These are phyloP conservation scores for Heliocybe sulcata DNA, from an alignment of 1,284 basidiomycete species.

Conservation along the genomic window DNA sequence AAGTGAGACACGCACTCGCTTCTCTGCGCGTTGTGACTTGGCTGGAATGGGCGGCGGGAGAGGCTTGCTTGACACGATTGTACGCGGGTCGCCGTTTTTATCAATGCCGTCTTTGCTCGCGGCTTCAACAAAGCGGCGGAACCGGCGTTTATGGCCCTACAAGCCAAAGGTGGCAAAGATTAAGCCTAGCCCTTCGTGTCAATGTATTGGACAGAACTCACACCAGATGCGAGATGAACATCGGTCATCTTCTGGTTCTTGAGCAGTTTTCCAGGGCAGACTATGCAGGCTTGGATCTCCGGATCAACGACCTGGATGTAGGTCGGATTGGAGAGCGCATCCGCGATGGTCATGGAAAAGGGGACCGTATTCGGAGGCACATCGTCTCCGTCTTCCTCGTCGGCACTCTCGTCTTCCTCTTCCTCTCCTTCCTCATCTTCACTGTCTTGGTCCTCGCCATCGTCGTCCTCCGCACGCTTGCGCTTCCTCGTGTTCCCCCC, in stretches of 20 bases:
- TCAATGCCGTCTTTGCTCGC: conserved; percentile 29
- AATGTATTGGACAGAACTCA: conserved; percentile 33
- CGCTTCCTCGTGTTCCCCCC: conserved; percentile 16
- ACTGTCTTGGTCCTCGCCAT: not conserved
- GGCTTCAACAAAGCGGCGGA: conserved; percentile 1
- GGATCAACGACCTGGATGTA: conserved; percentile 50
- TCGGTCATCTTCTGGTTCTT: conserved; percentile 58
- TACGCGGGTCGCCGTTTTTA: conserved; percentile 53
- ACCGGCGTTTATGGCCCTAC: conserved; percentile 4
- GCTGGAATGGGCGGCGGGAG: not conserved
- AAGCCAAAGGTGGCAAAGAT: conserved; percentile 8
- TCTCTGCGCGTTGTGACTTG: conserved; percentile 48
- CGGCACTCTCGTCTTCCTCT: conserved; percentile 9
- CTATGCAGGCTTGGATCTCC: conserved; percentile 50
- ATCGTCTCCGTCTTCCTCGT: conserved; percentile 10
- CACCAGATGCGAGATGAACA: conserved; percentile 59
- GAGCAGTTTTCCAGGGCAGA: conserved; percentile 71
- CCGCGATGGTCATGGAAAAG: conserved; percentile 47
- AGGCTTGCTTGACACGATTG: conserved; percentile 32
- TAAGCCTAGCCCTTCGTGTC: not conserved
- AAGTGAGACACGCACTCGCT: conserved; percentile 33
- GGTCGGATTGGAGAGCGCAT: conserved; percentile 58
- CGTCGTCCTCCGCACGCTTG: conserved; percentile 12
- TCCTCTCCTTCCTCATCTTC: not conserved
- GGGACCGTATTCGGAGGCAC: conserved; percentile 15